A percentile compares a stretch with the other conserved stretches of the same genome.
Conservation (phyloP, 148 eudicot species). For the Silene latifolia region DNA sequence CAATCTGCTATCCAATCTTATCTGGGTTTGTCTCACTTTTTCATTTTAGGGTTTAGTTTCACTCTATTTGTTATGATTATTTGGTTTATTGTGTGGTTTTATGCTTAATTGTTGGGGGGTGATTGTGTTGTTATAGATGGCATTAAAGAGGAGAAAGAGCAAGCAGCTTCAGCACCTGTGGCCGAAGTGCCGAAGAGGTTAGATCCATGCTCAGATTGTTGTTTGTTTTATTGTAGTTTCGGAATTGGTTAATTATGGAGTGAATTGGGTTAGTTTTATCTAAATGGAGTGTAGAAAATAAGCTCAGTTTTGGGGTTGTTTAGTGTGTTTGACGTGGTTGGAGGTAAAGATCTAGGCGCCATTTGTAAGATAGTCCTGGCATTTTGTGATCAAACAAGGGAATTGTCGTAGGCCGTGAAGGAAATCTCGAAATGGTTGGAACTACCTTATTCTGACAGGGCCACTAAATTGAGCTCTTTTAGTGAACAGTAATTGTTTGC, state of each 20-base stretch:
- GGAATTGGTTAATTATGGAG: neutral
- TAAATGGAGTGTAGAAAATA: neutral
- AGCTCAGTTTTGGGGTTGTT: neutral
- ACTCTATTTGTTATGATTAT: neutral
- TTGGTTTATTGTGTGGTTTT: neutral
- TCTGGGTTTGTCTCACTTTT: constrained; percentile 44
- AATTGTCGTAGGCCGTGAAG: neutral
- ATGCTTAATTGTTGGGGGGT: constrained; percentile 1
- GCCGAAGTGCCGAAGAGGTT: constrained; percentile 24
- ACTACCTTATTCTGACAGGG: neutral
- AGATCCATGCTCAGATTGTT: constrained; percentile 23
- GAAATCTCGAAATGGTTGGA: neutral
- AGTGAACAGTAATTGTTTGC: neutral
- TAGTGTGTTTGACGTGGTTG: neutral
- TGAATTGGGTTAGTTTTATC: neutral
- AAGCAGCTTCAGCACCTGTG: constrained; percentile 4
- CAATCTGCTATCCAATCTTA: constrained; percentile 69
- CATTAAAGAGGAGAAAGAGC: constrained; percentile 51
- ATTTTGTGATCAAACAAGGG: neutral
- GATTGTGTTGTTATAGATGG: constrained; percentile 36
- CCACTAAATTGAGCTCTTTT: neutral
- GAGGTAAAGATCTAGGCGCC: neutral
- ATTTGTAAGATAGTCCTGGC: constrained; percentile 1
- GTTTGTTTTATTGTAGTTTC: constrained; percentile 1
- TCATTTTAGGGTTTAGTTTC: neutral